These are phyloP conservation scores for Hansenula lynferdii DNA, from an alignment of 1,139 yeast species.

Conservation along the genomic window DNA sequence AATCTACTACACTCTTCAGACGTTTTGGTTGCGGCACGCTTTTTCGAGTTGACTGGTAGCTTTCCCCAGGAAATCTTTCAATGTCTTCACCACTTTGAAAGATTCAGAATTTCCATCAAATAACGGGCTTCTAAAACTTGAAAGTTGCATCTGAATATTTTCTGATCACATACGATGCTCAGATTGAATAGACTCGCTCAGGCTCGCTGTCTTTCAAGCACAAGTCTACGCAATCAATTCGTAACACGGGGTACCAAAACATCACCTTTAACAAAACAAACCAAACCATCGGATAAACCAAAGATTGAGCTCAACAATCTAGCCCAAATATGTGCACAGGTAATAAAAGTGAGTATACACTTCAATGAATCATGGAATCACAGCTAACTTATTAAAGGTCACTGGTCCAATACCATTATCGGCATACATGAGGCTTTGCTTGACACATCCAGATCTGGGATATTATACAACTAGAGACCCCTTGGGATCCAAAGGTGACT, in stretches of 20 bases:
- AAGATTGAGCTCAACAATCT: constrained; percentile 1
- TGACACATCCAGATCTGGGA: constrained; percentile 74
- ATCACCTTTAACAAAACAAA: neutral
- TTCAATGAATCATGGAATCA: too few species aligned
- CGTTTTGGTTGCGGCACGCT: too few species aligned
- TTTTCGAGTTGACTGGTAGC: too few species aligned
- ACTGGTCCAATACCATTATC: constrained; percentile 71
- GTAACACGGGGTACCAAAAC: constrained; percentile 2
- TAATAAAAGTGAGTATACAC: too few species aligned
- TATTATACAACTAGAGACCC: constrained; percentile 81
- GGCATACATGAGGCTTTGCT: constrained; percentile 76
- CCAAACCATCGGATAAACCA: neutral
- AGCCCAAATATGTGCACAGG: neutral
- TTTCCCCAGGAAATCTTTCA: too few species aligned
- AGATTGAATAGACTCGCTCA: neutral
- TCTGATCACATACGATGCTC: too few species aligned
- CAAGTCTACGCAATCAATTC: neutral
- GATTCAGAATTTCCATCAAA: too few species aligned
- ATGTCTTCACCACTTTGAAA: neutral
- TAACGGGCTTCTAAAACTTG: too few species aligned
- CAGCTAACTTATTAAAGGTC: too few species aligned
- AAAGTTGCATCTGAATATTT: too few species aligned
- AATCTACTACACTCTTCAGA: too few species aligned
- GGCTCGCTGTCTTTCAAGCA: neutral
- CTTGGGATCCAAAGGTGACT: constrained; percentile 66